phyloP scores from a whole-genome alignment of 148 eudicot genomes.

The Hydrangea macrophylla region DNA sequence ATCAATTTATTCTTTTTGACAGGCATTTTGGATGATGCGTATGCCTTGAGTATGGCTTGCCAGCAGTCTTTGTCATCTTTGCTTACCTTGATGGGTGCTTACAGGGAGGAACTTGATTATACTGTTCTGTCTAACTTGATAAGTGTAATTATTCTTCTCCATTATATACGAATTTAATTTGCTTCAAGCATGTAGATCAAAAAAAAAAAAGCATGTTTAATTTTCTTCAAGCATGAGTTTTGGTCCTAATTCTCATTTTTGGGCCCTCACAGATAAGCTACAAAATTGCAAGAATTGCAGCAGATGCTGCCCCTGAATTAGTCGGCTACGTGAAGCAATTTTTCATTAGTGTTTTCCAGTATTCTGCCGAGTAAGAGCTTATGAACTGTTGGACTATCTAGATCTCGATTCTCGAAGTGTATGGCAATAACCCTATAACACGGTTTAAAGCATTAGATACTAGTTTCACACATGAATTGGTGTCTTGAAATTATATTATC shows the following conservation, averaged over 20 bases:
- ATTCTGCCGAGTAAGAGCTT: conserved; percentile 63
- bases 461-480: not conserved
- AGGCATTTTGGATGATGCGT: conserved; percentile 90
- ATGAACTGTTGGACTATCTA: not conserved
- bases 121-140: conserved; percentile 85
- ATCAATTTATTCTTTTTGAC: conserved; percentile 19
- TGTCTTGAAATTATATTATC: no score
- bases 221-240: conserved; percentile 1
- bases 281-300: conserved; percentile 68
- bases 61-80: conserved; percentile 63
- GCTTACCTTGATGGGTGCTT: conserved; percentile 80
- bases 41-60: conserved; percentile 80
- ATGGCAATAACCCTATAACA: conserved; percentile 3
- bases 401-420: not conserved
- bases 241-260: conserved; percentile 13
- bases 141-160: conserved; percentile 47
- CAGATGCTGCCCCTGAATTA: conserved; percentile 77
- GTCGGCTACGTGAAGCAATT: conserved; percentile 49
- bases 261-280: conserved; percentile 53
- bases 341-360: conserved; percentile 70
- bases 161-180: not conserved
- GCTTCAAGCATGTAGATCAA: conserved; percentile 2
- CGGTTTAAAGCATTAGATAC: not conserved
- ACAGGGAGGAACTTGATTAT: conserved; percentile 76
- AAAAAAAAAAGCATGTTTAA: no score